A percentile compares a stretch with the other conserved stretches of the same genome.
Evolutionary conservation across 768 basidiomycete genomes (phyloP).

Genomic region (Myochromella boudieri): DNA sequence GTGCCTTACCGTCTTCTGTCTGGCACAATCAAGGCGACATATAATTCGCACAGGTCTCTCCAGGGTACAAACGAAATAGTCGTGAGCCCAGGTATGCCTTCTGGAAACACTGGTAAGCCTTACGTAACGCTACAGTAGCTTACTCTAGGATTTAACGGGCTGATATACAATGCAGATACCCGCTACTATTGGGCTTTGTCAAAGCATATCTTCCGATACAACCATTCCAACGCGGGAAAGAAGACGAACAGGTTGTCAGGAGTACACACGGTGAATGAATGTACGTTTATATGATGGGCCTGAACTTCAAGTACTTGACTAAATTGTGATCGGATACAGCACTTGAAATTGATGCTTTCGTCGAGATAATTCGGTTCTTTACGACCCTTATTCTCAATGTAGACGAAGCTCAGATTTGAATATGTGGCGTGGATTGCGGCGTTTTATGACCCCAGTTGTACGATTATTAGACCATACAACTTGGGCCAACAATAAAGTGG

Average conservation of each 20-base stretch:
- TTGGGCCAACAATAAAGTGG: too few relatives aligned
- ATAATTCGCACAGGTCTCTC: slow-evolving; percentile 45
- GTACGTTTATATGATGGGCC: slow-evolving; percentile 31
- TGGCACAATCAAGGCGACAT: slow-evolving; percentile 65
- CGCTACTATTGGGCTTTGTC: slow-evolving; percentile 59
- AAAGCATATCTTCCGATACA: slow-evolving; percentile 69
- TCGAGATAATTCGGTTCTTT: slow-evolving; percentile 70
- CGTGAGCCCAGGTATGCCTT: slow-evolving; percentile 55
- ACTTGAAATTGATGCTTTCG: slow-evolving; percentile 46
- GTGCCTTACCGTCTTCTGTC: slow-evolving; percentile 52
- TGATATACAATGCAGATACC: slow-evolving; percentile 57
- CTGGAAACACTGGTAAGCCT: slow-evolving; percentile 54
- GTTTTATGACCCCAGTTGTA: too few relatives aligned
- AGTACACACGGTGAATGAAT: slow-evolving; percentile 75
- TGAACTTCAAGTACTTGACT: not conserved
- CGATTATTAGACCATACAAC: too few relatives aligned
- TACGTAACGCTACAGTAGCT: too few relatives aligned
- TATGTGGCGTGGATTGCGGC: too few relatives aligned
- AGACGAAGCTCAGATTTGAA: slow-evolving; percentile 51
- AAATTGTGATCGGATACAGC: slow-evolving; percentile 34
- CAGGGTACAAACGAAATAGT: slow-evolving; percentile 34
- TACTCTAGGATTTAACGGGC: too few relatives aligned
- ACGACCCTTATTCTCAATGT: slow-evolving; percentile 63
- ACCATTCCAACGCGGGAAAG: slow-evolving; percentile 38
- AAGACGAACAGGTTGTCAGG: slow-evolving; percentile 32